A percentile compares a stretch with the other conserved stretches of the same genome.
Conservation (phyloP, 768 basidiomycete species). For the Mycena rosella region DNA sequence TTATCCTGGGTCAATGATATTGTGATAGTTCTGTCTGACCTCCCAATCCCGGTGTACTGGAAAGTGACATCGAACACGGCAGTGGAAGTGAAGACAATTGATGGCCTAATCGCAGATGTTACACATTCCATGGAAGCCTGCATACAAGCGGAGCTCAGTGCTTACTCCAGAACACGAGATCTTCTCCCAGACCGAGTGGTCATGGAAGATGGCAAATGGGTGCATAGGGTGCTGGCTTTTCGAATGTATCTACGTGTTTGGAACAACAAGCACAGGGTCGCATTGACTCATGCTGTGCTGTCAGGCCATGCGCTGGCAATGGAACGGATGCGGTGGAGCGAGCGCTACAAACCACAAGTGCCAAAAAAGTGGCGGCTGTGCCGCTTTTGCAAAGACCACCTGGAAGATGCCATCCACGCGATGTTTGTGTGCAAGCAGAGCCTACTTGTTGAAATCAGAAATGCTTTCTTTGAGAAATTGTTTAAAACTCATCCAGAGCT, state of each 20-base stretch:
- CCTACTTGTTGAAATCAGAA: background rate
- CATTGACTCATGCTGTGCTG: background rate
- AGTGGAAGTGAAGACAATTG: background rate
- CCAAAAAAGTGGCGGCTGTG: background rate
- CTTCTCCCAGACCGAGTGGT: background rate
- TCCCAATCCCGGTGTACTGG: slow-evolving; percentile 16
- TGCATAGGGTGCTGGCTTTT: background rate
- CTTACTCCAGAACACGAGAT: background rate
- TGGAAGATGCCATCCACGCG: background rate
- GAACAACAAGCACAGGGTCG: background rate
- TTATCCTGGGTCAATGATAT: slow-evolving; percentile 14
- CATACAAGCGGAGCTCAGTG: background rate
- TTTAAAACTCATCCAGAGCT: slow-evolving; percentile 3
- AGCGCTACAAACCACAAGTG: background rate
- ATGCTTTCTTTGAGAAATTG: background rate
- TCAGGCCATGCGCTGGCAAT: background rate
- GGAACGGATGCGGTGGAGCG: background rate
- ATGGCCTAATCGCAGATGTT: background rate
- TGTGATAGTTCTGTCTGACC: background rate
- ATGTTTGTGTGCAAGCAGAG: background rate
- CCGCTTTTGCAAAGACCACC: background rate
- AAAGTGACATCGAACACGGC: background rate
- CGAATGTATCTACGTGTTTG: background rate
- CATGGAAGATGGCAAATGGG: background rate
- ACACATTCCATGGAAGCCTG: slow-evolving; percentile 3